Evolutionary conservation across 2,329 filamentous ascomycete species (phyloP), one percentile per base, ranked within the genome.

Genomic region (Nigrospora sphaerica): DNA sequence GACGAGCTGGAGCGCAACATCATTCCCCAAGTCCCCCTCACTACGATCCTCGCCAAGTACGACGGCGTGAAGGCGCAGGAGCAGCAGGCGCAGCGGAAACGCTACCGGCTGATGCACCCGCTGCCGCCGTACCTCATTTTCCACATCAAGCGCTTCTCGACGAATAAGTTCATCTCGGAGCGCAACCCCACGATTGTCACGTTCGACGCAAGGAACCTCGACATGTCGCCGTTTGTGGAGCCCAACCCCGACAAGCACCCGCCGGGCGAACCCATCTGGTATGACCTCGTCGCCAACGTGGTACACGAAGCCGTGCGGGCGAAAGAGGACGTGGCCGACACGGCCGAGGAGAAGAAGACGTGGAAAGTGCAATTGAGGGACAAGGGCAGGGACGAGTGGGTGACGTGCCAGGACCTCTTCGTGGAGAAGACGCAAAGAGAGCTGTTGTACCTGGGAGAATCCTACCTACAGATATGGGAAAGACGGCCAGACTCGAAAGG

Each of bases 121-220:
- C 75, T 98, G 0, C 93, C 93, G 1, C 92, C 91, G 0, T 97
- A 86, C 62, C 80, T 98, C 16, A 74, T 93, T 45, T 89, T 98
- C 70, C 92, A 98, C 71, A 85, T 97, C 71, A 97, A 97, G 72
- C 89, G 93, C 56, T 98, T 98, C 75, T 88, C 85, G 55, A 84
- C 86, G 54, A 98, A 98, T 73, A 95, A 96, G 65, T 98, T 98
- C 61, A 88, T 98, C 17, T 81, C 86, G 2, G 92, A 97, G 69
- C 86, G 93, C 43, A 98, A 98, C 65, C 93, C 92, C 1, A 98
- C 93, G 11, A 98, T 98, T 59, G 93, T 98, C 52, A 97, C 92
- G 0, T 98, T 97, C 66, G 88, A 92, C 53, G 85, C 88, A 5
- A 78, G 85, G 50, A 81, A 85, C 37, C 80, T 98, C 10, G 90